These are phyloP conservation scores for Kalaharituber pfeilii DNA, from an alignment of 2,329 filamentous ascomycete species.

Conservation along the genomic window DNA sequence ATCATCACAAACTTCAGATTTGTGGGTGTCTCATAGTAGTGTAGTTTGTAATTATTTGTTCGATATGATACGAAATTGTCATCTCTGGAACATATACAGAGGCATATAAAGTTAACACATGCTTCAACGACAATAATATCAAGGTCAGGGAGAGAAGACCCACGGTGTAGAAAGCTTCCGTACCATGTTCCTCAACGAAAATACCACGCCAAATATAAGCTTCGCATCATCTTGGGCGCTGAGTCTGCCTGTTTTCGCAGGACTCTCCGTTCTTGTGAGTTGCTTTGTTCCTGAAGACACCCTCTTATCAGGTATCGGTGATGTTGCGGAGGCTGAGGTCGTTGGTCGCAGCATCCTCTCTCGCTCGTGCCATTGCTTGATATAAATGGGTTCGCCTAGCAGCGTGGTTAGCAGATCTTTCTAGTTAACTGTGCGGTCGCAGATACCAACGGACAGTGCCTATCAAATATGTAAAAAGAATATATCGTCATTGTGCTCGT, in stretches of 20 bases:
- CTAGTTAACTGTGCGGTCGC: neutral
- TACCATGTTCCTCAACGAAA: slow-evolving; percentile 90
- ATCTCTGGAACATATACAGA: slow-evolving; percentile 11
- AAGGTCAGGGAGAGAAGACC: slow-evolving; percentile 2
- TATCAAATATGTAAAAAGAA: slow-evolving; percentile 97
- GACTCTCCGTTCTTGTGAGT: neutral
- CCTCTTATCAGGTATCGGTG: slow-evolving; percentile 16
- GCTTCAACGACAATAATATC: neutral
- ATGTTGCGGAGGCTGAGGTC: slow-evolving; percentile 31
- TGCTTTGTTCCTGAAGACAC: slow-evolving; percentile 23
- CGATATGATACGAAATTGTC: slow-evolving; percentile 76
- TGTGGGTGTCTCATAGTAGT: slow-evolving; percentile 96
- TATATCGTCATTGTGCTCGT: slow-evolving; percentile 91
- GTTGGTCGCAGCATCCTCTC: slow-evolving; percentile 30
- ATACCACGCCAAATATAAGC: slow-evolving; percentile 91
- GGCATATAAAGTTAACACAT: too few species aligned
- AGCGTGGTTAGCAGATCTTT: slow-evolving; percentile 5
- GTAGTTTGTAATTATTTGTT: slow-evolving; percentile 89
- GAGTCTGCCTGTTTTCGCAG: slow-evolving; percentile 24
- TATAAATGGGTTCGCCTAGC: slow-evolving; percentile 92
- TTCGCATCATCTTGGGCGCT: slow-evolving; percentile 72
- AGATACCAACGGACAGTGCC: slow-evolving; percentile 54
- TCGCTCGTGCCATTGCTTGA: slow-evolving; percentile 57
- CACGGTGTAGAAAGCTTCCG: slow-evolving; percentile 51
- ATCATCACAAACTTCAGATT: slow-evolving; percentile 94